Evolutionary conservation across 1,284 basidiomycete species (phyloP).

Genomic region (Sporisorium graminicola): DNA sequence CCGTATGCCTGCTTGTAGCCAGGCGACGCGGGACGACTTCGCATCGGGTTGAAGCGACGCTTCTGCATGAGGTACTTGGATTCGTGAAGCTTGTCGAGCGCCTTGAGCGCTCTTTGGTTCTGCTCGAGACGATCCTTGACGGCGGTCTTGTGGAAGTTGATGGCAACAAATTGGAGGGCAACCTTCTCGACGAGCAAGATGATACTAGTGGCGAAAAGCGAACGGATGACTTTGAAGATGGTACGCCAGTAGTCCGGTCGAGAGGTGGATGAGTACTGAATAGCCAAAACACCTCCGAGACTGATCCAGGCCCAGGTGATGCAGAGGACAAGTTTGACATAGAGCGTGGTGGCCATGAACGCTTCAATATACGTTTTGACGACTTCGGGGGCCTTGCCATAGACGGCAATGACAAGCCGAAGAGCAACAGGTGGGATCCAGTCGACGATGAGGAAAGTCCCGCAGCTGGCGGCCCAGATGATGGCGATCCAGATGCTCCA

Average conservation of each 20-base stretch:
- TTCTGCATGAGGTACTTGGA: slow-evolving; percentile 60
- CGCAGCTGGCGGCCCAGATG: slow-evolving; percentile 62
- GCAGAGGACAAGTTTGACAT: slow-evolving; percentile 64
- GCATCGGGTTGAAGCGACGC: slow-evolving; percentile 48
- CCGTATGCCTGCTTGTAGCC: slow-evolving; percentile 49
- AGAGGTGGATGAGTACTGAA: slow-evolving; percentile 33
- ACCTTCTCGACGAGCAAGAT: slow-evolving; percentile 63
- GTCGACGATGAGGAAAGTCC: slow-evolving; percentile 63
- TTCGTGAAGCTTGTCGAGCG: slow-evolving; percentile 64
- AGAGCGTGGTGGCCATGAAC: slow-evolving; percentile 58
- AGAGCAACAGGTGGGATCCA: slow-evolving; percentile 55
- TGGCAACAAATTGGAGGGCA: slow-evolving; percentile 56
- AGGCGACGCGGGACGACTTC: slow-evolving; percentile 53
- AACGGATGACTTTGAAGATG: slow-evolving; percentile 50
- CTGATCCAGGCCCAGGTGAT: slow-evolving; percentile 68
- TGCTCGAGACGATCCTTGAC: slow-evolving; percentile 64
- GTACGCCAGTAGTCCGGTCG: slow-evolving; percentile 57
- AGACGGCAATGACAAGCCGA: slow-evolving; percentile 59
- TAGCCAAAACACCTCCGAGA: slow-evolving; percentile 59
- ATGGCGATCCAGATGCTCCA: slow-evolving; percentile 68
- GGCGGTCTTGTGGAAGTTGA: slow-evolving; percentile 68
- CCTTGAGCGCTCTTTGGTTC: slow-evolving; percentile 60
- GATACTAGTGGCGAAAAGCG: slow-evolving; percentile 63
- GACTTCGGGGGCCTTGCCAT: slow-evolving; percentile 60
- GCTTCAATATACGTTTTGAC: slow-evolving; percentile 62